Evolutionary conservation across 345 rosid species (phyloP).

Genomic region (Kernera saxatilis): DNA sequence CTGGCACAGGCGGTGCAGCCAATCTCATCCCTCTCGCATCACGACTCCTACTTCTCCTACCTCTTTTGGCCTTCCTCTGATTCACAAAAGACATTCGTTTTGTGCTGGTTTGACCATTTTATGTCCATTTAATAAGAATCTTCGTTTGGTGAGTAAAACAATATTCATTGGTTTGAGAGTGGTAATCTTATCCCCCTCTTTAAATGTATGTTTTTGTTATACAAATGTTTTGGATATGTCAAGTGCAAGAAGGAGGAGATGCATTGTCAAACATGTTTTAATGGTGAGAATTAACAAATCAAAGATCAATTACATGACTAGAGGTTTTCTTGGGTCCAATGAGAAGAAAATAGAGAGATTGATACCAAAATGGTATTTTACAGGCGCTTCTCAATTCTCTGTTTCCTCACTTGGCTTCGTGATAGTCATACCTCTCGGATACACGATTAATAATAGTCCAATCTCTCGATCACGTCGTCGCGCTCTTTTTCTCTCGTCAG

Average conservation of each 20-base stretch:
- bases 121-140: background rate
- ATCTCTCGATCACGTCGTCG: too few relatives aligned
- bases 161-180: slow-evolving; percentile 2
- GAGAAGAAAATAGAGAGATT: too few relatives aligned
- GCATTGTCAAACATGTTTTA: background rate
- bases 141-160: slow-evolving; percentile 8
- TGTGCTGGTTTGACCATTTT: slow-evolving; percentile 16
- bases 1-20: slow-evolving; percentile 7
- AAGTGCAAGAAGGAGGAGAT: too few relatives aligned
- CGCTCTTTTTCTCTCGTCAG: too few relatives aligned
- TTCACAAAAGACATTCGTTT: background rate
- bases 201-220: background rate
- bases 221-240: background rate
- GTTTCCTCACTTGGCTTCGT: too few relatives aligned
- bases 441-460: too few relatives aligned
- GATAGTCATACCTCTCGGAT: too few relatives aligned
- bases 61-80: slow-evolving; percentile 28
- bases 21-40: background rate
- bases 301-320: background rate
- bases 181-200: background rate
- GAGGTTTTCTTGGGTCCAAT: too few relatives aligned
- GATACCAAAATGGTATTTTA: too few relatives aligned
- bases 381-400: too few relatives aligned
- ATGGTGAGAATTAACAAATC: background rate
- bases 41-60: slow-evolving; percentile 12